Conservation (phyloP, 2,329 filamentous ascomycete genomes). For the Pestalotiopsis sp. region DNA sequence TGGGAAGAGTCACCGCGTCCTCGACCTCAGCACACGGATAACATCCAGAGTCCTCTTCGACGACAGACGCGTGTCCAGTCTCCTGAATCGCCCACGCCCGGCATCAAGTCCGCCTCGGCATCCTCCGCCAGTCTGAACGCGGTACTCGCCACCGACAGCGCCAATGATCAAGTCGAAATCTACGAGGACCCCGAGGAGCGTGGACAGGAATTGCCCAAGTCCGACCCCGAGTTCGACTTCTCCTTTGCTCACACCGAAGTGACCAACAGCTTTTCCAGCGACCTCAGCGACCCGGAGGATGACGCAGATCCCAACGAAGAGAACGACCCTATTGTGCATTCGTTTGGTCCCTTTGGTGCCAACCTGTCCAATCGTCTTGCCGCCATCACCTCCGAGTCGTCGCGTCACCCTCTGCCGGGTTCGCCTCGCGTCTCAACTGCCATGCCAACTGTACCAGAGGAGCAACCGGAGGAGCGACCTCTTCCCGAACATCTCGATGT, state of each 20-base stretch:
- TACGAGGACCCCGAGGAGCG: slow-evolving; percentile 73
- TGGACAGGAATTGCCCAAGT: slow-evolving; percentile 48
- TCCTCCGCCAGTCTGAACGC: slow-evolving; percentile 46
- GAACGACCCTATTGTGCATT: slow-evolving; percentile 90
- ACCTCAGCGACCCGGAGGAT: slow-evolving; percentile 57
- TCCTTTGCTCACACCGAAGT: slow-evolving; percentile 54
- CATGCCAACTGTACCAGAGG: slow-evolving; percentile 29
- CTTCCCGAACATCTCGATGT: slow-evolving; percentile 37
- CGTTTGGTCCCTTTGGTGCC: slow-evolving; percentile 87
- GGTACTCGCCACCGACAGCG: slow-evolving; percentile 42
- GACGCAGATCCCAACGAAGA: slow-evolving; percentile 87
- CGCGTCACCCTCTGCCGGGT: slow-evolving; percentile 44
- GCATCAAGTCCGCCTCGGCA: slow-evolving; percentile 36
- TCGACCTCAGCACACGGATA: slow-evolving; percentile 30
- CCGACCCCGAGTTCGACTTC: slow-evolving; percentile 27
- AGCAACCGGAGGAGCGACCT: slow-evolving; percentile 29
- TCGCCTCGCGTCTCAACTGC: slow-evolving; percentile 24
- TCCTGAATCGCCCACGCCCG: slow-evolving; percentile 69
- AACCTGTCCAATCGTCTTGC: slow-evolving; percentile 83
- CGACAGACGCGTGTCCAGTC: slow-evolving; percentile 64
- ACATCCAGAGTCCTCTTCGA: slow-evolving; percentile 62
- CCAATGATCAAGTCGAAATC: slow-evolving; percentile 59
- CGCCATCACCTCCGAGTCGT: slow-evolving; percentile 71
- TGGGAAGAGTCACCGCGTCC: slow-evolving; percentile 68
- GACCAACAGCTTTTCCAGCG: slow-evolving; percentile 59